Evolutionary conservation across 176 grass and related monocot genomes (phyloP).

Genomic region (Oryza nivara): DNA sequence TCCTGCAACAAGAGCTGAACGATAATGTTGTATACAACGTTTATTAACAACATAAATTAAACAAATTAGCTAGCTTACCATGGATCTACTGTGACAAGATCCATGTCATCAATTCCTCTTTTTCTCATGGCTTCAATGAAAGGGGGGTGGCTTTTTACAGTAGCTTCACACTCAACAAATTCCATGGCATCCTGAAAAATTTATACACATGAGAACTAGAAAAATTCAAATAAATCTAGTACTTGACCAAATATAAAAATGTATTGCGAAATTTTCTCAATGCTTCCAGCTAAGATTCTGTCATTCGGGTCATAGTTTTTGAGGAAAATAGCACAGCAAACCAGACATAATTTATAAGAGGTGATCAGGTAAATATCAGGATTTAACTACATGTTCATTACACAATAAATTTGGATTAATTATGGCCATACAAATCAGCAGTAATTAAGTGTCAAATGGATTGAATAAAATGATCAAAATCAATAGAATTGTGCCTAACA

Average conservation of each 20-base stretch:
- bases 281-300: background rate
- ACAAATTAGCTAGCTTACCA: slow-evolving; percentile 41
- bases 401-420: background rate
- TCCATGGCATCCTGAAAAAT: slow-evolving; percentile 84
- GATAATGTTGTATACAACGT: background rate
- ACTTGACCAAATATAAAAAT: slow-evolving; percentile 8
- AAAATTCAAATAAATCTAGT: background rate
- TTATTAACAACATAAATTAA: background rate
- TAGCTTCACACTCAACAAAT: slow-evolving; percentile 96
- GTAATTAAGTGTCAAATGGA: background rate
- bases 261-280: no score
- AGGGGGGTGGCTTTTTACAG: slow-evolving; percentile 79
- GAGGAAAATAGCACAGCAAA: background rate
- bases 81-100: slow-evolving; percentile 71
- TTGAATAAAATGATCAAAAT: background rate
- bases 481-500: no score
- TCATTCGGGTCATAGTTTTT: background rate
- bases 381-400: slow-evolving; percentile 1
- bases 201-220: slow-evolving; percentile 18
- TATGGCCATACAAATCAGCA: background rate
- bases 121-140: slow-evolving; percentile 97
- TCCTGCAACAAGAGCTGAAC: background rate
- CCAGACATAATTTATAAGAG: slow-evolving; percentile 4
- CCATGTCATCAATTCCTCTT: slow-evolving; percentile 87
- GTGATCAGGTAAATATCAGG: background rate